Conservation (phyloP, 2,329 filamentous ascomycete genomes). For the Microdochium nivale region DNA sequence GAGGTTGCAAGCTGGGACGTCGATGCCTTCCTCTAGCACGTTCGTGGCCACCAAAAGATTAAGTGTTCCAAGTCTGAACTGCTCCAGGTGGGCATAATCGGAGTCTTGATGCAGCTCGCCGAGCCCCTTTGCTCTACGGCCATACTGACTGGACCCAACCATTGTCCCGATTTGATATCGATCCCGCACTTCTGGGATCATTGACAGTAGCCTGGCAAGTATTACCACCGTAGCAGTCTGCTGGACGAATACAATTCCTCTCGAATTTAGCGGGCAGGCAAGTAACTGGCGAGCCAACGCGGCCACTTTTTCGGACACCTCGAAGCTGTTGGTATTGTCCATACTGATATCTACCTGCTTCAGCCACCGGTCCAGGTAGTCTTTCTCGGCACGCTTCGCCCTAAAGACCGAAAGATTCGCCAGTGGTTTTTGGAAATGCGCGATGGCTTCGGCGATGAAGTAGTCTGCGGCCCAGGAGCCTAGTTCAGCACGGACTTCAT, state of each 20-base stretch:
- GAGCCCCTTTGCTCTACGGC: conserved; percentile 28
- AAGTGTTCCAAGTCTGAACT: conserved; percentile 44
- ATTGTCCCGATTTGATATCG: conserved; percentile 44
- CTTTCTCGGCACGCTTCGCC: conserved; percentile 9
- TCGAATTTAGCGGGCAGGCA: conserved; percentile 27
- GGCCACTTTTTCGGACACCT: conserved; percentile 49
- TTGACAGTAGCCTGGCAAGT: conserved; percentile 46
- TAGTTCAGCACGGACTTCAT: conserved; percentile 45
- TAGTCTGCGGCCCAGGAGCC: conserved; percentile 62
- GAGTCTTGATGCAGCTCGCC: conserved; percentile 18
- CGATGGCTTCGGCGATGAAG: conserved; percentile 47
- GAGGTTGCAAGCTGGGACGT: conserved; percentile 55
- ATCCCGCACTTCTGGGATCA: conserved; percentile 36
- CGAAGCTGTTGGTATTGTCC: conserved; percentile 8
- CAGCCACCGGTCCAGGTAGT: conserved; percentile 30
- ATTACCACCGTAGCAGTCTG: conserved; percentile 54
- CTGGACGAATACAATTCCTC: conserved; percentile 60
- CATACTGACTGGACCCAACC: conserved; percentile 40
- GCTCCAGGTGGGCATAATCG: conserved; percentile 28
- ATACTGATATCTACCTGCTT: conserved; percentile 21
- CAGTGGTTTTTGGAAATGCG: conserved; percentile 16
- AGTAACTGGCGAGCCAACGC: conserved; percentile 45
- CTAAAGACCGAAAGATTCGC: neutral
- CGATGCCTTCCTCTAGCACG: conserved; percentile 60
- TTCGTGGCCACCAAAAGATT: conserved; percentile 55